Conservation (phyloP, 225 moss, liverwort and hornwort species). For the Bryoerythrophyllum caledonicum region DNA sequence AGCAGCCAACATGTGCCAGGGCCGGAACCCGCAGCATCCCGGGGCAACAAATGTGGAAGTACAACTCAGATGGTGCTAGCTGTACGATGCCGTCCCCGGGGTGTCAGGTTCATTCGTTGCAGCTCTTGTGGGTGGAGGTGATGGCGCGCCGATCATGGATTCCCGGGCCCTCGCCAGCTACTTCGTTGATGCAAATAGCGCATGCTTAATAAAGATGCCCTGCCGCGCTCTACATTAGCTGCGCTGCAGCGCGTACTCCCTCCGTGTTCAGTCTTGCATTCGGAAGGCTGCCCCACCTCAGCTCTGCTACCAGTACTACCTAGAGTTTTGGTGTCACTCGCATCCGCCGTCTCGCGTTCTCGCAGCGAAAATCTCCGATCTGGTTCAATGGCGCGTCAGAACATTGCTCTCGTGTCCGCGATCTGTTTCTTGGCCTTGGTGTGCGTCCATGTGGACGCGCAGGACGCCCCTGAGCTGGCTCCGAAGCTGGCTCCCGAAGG, state of each 20-base stretch:
- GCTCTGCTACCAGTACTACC: background rate
- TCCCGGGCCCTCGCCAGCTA: background rate
- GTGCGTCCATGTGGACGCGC: constrained; percentile 24
- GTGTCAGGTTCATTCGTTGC: no score
- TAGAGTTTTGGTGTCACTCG: background rate
- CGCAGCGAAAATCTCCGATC: background rate
- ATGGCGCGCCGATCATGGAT: constrained; percentile 24
- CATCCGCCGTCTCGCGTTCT: background rate
- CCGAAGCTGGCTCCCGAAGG: background rate
- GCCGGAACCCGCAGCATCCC: background rate
- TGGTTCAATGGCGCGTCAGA: constrained; percentile 27
- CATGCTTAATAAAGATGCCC: constrained; percentile 10
- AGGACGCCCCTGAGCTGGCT: background rate
- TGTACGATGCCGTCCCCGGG: no score
- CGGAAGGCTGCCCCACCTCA: constrained; percentile 26
- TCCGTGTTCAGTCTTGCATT: constrained; percentile 22
- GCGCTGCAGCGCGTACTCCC: fast-evolving
- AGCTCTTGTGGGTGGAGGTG: no score
- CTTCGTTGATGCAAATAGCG: background rate
- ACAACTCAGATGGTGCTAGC: background rate
- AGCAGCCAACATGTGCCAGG: background rate
- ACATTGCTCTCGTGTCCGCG: constrained; percentile 5
- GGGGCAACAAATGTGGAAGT: background rate
- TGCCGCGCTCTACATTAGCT: constrained; percentile 7
- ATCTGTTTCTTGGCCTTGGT: constrained; percentile 26